Percentiles rank a stretch among this genome's conserved stretches.
Evolutionary conservation across 2,329 filamentous ascomycete species (phyloP).

Genomic region (Fusarium transvaalense): DNA sequence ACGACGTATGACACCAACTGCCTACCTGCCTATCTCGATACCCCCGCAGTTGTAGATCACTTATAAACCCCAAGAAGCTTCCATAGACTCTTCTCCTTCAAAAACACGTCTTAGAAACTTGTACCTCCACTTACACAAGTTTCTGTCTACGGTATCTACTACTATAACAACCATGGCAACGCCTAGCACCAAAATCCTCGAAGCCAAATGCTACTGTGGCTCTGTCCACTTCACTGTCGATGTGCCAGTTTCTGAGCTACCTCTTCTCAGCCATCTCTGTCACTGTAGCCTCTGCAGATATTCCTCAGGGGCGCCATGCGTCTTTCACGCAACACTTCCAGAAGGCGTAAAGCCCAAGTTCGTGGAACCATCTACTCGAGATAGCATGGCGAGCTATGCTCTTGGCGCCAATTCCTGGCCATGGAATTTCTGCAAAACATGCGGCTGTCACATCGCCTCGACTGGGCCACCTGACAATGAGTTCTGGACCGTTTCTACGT

Average conservation of each 20-base stretch:
- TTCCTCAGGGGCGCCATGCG: constrained; percentile 57
- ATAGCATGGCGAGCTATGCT: constrained; percentile 55
- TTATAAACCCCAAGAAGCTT: constrained; percentile 15
- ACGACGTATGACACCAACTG: constrained; percentile 5
- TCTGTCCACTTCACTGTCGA: constrained; percentile 59
- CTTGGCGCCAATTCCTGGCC: constrained; percentile 48
- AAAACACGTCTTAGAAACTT: not conserved
- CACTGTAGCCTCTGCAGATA: constrained; percentile 61
- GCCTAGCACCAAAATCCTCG: constrained; percentile 52
- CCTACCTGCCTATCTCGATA: not conserved
- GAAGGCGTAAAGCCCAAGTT: constrained; percentile 54
- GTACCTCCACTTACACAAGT: not conserved
- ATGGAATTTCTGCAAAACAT: constrained; percentile 61
- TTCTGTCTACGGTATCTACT: not conserved
- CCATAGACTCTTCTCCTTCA: not conserved
- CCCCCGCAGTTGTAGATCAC: not conserved
- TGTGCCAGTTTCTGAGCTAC: constrained; percentile 55
- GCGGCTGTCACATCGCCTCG: constrained; percentile 60
- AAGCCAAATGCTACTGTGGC: constrained; percentile 61
- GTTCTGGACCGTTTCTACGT: constrained; percentile 56
- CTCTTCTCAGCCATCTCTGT: constrained; percentile 59
- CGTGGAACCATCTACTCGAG: constrained; percentile 55
- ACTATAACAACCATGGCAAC: constrained; percentile 38
- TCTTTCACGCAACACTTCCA: constrained; percentile 58
- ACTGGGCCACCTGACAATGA: constrained; percentile 47